Base-by-base conservation (phyloP, 192 early-diverging fungal genomes). In the Entomortierella chlamydospora region DNA sequence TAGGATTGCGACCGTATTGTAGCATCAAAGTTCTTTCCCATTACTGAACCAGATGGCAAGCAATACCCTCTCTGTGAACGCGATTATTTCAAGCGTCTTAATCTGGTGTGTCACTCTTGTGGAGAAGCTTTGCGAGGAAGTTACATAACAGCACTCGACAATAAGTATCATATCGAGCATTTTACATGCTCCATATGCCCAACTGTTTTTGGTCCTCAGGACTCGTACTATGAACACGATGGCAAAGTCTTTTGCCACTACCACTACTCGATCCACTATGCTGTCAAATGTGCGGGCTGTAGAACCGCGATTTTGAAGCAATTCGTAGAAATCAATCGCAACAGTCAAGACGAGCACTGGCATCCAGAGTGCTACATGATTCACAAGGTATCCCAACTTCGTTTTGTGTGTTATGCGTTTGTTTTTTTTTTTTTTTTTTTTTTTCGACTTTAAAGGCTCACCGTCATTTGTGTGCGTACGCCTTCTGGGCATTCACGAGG, bases 351-450 rank as follows among this genome's bases (percentile, higher is more conserved):
- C n/a, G 95, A 97, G 70, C 95, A 96, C 78, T 99, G 98, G 98
- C 98, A 99, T 83, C 97, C 97, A 5, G 95, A 97, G 73, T 99
- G 98, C 82, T 99, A 99, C 83, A 99, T 99, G 98, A 98, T 99
- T 57, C 94, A 96, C 87, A 97, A 98, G 90, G 93, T 95, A 83
- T 7, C 34, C 10, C 34, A 3, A 13, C 29, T 18, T 45, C 11
- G 11, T 33, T 7, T 59, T 54, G 10, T 9, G 4, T 28, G 15
- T 25, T 67, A 3, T 67, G 52, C 28, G 2, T 67, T 57, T 23
- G 3, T 57, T 47, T 43, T 29, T 57, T 57, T n/a, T 29, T 28
- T 42, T 49, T 10, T 49, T 28, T 63, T 31, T 20, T 23, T 50
- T 58, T 33, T 39, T 39, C 15, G 5, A 29, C 18, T 56, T 56